Evolutionary conservation across 2,329 filamentous ascomycete species (phyloP).

Genomic region (Ophiostoma novo-ulmi): DNA sequence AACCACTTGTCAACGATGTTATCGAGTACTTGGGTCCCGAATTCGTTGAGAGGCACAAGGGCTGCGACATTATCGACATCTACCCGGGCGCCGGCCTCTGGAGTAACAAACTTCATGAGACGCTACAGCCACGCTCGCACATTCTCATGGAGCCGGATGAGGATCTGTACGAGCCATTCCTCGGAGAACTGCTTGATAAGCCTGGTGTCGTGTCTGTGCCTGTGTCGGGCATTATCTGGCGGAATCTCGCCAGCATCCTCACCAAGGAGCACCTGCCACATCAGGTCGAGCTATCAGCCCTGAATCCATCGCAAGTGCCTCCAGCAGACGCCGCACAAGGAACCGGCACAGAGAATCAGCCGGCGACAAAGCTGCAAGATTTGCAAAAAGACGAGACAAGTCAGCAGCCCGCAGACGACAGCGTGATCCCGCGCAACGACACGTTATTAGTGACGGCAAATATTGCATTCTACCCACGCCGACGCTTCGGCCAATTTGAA

Average conservation of each 20-base stretch:
- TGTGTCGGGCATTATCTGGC: conserved; percentile 56
- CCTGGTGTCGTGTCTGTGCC: conserved; percentile 48
- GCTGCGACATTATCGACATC: conserved; percentile 82
- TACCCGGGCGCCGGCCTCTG: conserved; percentile 76
- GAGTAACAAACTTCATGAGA: conserved; percentile 69
- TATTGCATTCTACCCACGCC: conserved; percentile 51
- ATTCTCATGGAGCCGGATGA: conserved; percentile 71
- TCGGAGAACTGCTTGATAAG: conserved; percentile 52
- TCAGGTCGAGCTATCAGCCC: conserved; percentile 41
- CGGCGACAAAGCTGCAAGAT: background rate
- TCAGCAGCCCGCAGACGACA: background rate
- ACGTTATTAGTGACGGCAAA: conserved; percentile 70
- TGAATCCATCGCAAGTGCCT: conserved; percentile 26
- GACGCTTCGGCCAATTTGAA: conserved; percentile 46
- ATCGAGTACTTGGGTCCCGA: conserved; percentile 63
- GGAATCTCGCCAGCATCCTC: conserved; percentile 53
- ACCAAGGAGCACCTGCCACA: conserved; percentile 48
- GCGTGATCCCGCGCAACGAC: conserved; percentile 54
- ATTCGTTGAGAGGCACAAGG: conserved; percentile 59
- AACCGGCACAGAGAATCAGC: background rate
- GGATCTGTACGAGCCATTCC: conserved; percentile 53
- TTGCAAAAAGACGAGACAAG: conserved; percentile 29
- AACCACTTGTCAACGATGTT: conserved; percentile 57
- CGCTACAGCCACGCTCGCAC: conserved; percentile 73
- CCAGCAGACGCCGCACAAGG: background rate